Evolutionary conservation across 179 eudicot species (phyloP).

Genomic region (Amaranthus tricolor): DNA sequence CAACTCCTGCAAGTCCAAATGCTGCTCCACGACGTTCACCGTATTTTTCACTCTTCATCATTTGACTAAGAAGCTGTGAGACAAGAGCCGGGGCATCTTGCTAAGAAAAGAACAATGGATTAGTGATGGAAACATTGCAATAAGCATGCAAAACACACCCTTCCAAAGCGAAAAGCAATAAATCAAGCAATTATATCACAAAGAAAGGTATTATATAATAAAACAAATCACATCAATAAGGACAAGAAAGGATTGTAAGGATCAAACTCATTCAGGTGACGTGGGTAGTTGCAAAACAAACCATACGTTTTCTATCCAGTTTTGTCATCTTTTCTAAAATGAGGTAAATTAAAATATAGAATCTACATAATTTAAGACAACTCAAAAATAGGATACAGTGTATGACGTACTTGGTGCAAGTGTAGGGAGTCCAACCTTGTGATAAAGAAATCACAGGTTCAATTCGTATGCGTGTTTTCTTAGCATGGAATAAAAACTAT

Average conservation of each 20-base stretch:
- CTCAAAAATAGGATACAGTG: too few species aligned
- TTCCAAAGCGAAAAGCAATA: neutral
- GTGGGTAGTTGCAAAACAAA: too few species aligned
- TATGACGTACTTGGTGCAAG: too few species aligned
- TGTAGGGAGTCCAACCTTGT: too few species aligned
- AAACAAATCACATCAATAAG: neutral
- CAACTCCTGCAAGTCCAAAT: constrained; percentile 94
- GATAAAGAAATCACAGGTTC: too few species aligned
- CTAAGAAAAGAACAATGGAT: constrained; percentile 31
- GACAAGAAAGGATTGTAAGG: neutral
- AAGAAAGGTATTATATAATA: neutral
- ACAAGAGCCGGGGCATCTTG: constrained; percentile 84
- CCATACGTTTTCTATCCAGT: too few species aligned
- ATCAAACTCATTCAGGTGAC: neutral
- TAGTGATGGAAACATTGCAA: neutral
- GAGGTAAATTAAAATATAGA: too few species aligned
- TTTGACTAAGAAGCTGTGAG: constrained; percentile 68
- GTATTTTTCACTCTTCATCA: constrained; percentile 97
- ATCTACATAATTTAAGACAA: too few species aligned
- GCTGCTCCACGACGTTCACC: constrained; percentile 99
- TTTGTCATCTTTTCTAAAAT: too few species aligned
- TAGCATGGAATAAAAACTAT: too few species aligned
- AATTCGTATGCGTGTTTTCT: too few species aligned
- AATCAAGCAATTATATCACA: neutral
- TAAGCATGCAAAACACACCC: constrained; percentile 9